Evolutionary conservation across 177 flowering plant genomes (phyloP), one percentile per base, ranked within the genome.

Genomic region (Telopea speciosissima): DNA sequence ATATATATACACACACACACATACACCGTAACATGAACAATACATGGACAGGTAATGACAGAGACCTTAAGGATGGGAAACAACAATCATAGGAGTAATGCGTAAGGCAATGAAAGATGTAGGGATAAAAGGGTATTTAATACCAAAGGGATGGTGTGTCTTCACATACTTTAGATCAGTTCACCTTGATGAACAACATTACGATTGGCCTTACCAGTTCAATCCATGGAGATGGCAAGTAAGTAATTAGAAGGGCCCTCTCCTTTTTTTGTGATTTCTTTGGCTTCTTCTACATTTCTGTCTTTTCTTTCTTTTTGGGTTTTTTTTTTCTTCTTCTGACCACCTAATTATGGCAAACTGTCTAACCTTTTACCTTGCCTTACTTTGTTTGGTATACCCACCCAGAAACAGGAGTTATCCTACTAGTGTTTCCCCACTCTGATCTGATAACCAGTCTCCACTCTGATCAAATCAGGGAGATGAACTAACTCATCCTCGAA

Each of bases 221-320:
- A 83, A 90, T 76, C 99, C 99, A 65, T 94, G 97, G 99, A 87
- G 97, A 69, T 94, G 99, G 99, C 91, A 85, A 75, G 99, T 94
- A 86, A 81, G 87, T 14, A 73, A 28, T n/a, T n/a, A 28, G 31
- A 28, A 28, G 24, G 24, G 5, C 45, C 21, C 23, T 22, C 21
- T 5, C 11, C 22, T 19, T 63, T 68, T 24, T 26, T 11, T n/a
- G n/a, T 69, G n/a, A 21, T 70, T 22, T 61, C 54, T 56, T 14
- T 67, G 54, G 21, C 24, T 49, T 61, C 21, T 62, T 61, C 22
- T 54, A n/a, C 65, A 10, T 16, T n/a, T 9, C 24, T 16, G 28
- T 33, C 56, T 59, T 14, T n/a, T 44, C 3, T 17, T 33, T 8
- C 22, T 24, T 24, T 26, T 67, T 16, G 67, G 5, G 8, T 58